Conservation (phyloP, 2,329 filamentous ascomycete genomes). For the Pseudogymnoascus sp. region DNA sequence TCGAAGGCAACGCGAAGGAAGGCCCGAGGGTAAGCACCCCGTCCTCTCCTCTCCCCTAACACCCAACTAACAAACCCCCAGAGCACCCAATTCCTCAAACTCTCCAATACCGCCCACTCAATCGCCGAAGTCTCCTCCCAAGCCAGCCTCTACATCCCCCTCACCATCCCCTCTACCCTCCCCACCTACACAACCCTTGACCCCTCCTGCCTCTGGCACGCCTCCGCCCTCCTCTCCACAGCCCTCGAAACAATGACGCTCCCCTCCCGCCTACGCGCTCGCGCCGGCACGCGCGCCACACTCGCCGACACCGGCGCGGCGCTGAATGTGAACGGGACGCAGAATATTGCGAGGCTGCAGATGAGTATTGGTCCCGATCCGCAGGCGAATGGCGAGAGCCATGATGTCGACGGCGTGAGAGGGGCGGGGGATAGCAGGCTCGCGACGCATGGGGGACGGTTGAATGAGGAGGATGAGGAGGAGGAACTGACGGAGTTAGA, state of each 20-base stretch:
- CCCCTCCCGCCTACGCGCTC: slow-evolving; percentile 57
- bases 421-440: slow-evolving; percentile 17
- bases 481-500: slow-evolving; percentile 24
- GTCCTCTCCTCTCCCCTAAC: background rate
- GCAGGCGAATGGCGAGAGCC: slow-evolving; percentile 17
- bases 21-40: slow-evolving; percentile 42
- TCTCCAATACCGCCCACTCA: slow-evolving; percentile 67
- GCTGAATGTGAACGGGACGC: slow-evolving; percentile 68
- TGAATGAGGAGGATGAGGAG: slow-evolving; percentile 19
- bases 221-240: slow-evolving; percentile 64
- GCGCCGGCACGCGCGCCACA: slow-evolving; percentile 35
- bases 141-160: slow-evolving; percentile 69
- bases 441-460: slow-evolving; percentile 32
- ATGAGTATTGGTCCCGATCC: slow-evolving; percentile 40
- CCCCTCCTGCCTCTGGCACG: slow-evolving; percentile 64
- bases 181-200: slow-evolving; percentile 54
- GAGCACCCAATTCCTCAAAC: slow-evolving; percentile 55
- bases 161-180: slow-evolving; percentile 53
- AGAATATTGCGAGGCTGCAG: slow-evolving; percentile 66
- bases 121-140: slow-evolving; percentile 60
- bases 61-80: slow-evolving; percentile 22
- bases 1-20: slow-evolving; percentile 53
- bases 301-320: slow-evolving; percentile 56
- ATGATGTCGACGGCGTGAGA: background rate
- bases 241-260: slow-evolving; percentile 73